A percentile compares a stretch with the other conserved stretches of the same genome.
Evolutionary conservation across 2,329 filamentous ascomycete genomes (phyloP).

Genomic region (Fusarium goolgardi): DNA sequence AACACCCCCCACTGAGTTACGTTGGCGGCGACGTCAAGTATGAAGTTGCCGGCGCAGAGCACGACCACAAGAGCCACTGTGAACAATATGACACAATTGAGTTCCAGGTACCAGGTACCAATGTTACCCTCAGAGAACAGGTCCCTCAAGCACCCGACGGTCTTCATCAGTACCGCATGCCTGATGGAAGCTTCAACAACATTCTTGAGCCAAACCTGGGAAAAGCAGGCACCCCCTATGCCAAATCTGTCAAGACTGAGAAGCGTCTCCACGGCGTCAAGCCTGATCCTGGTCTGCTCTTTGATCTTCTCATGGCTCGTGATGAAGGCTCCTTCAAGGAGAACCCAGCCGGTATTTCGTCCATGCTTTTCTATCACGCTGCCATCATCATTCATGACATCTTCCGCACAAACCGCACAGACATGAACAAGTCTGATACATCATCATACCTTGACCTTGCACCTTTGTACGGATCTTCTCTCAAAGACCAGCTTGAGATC

Average conservation of each 20-base stretch:
- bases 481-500: constrained; percentile 70
- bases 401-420: constrained; percentile 62
- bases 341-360: constrained; percentile 79
- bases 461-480: constrained; percentile 76
- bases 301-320: constrained; percentile 74
- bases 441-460: constrained; percentile 81
- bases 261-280: constrained; percentile 68
- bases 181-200: constrained; percentile 64
- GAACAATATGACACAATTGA: constrained; percentile 52
- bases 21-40: constrained; percentile 57
- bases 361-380: constrained; percentile 79
- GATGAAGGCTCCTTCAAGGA: constrained; percentile 62
- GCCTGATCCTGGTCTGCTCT: constrained; percentile 74
- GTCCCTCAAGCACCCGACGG: constrained; percentile 54
- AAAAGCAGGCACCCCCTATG: constrained; percentile 74
- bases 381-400: constrained; percentile 65
- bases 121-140: constrained; percentile 52
- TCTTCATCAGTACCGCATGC: constrained; percentile 51
- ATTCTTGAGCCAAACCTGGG: constrained; percentile 72
- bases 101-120: constrained; percentile 55
- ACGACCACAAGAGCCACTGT: constrained; percentile 50
- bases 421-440: constrained; percentile 72
- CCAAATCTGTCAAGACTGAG: constrained; percentile 70
- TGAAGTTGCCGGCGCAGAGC: constrained; percentile 47
- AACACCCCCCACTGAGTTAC: constrained; percentile 64